These are phyloP conservation scores for Waltergamsia citrina DNA, from an alignment of 2,329 filamentous ascomycete species.

Conservation along the genomic window DNA sequence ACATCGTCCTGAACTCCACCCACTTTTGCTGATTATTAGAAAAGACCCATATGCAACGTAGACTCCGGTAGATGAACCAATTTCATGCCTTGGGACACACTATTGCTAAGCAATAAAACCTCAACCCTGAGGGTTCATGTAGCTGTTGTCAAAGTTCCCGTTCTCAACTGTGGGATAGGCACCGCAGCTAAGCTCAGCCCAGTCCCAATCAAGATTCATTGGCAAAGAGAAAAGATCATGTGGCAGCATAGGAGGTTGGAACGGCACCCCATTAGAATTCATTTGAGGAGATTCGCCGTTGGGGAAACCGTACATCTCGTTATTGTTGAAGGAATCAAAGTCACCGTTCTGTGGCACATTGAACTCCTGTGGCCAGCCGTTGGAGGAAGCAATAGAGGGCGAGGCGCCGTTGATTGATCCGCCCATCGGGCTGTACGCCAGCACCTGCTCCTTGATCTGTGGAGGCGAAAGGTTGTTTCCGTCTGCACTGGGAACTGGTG, in stretches of 20 bases:
- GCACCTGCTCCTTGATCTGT: background rate
- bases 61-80: no score
- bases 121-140: no score
- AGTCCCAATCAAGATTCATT: slow-evolving; percentile 90
- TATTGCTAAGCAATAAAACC: no score
- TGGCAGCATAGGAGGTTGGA: slow-evolving; percentile 76
- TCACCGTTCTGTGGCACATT: slow-evolving; percentile 24
- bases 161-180: slow-evolving; percentile 56
- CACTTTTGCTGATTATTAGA: no score
- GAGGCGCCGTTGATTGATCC: slow-evolving; percentile 26
- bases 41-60: no score
- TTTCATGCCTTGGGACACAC: no score
- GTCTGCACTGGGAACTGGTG: slow-evolving; percentile 1
- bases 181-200: slow-evolving; percentile 59
- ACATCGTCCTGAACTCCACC: no score
- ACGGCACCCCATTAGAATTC: slow-evolving; percentile 11
- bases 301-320: slow-evolving; percentile 35
- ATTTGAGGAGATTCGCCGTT: slow-evolving; percentile 23
- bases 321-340: slow-evolving; percentile 33
- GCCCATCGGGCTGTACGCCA: slow-evolving; percentile 3
- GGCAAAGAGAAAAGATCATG: slow-evolving; percentile 94
- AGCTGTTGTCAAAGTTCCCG: slow-evolving; percentile 31
- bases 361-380: slow-evolving; percentile 39
- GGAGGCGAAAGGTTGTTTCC: slow-evolving; percentile 14
- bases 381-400: slow-evolving; percentile 27